Percentiles rank a stretch among this genome's conserved stretches.
These are phyloP conservation scores for Citrus maxima DNA, from an alignment of 345 rosid species.

Conservation along the genomic window DNA sequence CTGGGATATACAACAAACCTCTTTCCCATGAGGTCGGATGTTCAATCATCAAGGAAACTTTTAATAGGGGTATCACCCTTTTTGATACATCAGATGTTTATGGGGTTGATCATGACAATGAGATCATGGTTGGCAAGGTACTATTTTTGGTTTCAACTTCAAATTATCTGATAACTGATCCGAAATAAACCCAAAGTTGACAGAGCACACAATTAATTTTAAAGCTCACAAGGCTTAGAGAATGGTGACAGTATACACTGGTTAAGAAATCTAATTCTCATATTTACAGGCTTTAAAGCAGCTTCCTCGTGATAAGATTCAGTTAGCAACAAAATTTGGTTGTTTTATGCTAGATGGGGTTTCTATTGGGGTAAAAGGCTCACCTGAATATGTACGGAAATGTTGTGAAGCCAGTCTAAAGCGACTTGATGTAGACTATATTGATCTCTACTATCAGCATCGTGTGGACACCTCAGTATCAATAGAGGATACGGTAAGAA, in stretches of 20 bases:
- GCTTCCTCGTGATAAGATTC: conserved; percentile 47
- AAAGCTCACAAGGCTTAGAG: too few species aligned
- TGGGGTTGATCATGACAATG: conserved; percentile 38
- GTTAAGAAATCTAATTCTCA: neutral
- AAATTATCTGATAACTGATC: neutral
- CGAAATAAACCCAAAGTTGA: neutral
- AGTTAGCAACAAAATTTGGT: conserved; percentile 57
- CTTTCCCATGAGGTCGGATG: conserved; percentile 48
- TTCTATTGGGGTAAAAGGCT: conserved; percentile 28
- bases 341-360: neutral
- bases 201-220: neutral
- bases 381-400: conserved; percentile 40
- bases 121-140: conserved; percentile 51
- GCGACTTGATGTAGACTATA: conserved; percentile 45
- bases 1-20: conserved; percentile 36
- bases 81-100: conserved; percentile 42
- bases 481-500: conserved; percentile 49
- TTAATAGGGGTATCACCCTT: conserved; percentile 41
- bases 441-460: conserved; percentile 58
- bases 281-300: conserved; percentile 43
- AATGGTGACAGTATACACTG: neutral
- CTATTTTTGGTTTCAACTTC: neutral
- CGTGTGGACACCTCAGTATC: conserved; percentile 50
- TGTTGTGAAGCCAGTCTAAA: conserved; percentile 55
- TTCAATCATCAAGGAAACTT: conserved; percentile 35